Percentiles rank a stretch among this genome's conserved stretches.
phyloP scores from a whole-genome alignment of 345 rosid species.

The Pugionium dolabratum region DNA sequence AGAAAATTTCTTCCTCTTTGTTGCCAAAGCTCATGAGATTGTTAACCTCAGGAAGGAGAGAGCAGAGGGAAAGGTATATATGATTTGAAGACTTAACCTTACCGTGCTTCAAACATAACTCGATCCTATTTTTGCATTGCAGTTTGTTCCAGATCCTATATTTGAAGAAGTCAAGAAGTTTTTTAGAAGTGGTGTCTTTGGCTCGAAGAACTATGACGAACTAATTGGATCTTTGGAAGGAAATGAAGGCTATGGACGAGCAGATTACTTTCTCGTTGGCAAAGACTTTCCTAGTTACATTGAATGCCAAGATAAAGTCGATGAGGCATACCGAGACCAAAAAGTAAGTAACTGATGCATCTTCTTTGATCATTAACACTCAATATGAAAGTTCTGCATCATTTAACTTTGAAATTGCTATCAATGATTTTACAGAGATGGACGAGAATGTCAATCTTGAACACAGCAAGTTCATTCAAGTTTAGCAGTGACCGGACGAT shows the following conservation, averaged over 20 bases:
- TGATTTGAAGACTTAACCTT: neutral
- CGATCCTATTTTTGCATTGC: neutral
- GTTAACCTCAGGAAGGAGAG: conserved; percentile 71
- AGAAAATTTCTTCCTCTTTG: conserved; percentile 82
- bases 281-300: conserved; percentile 84
- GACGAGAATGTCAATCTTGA: conserved; percentile 83
- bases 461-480: conserved; percentile 74
- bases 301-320: conserved; percentile 77
- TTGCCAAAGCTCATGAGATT: conserved; percentile 74
- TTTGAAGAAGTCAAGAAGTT: conserved; percentile 79
- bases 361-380: neutral
- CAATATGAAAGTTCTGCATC: neutral
- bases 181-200: conserved; percentile 66
- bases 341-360: conserved; percentile 44
- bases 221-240: conserved; percentile 80
- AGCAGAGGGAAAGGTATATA: conserved; percentile 72
- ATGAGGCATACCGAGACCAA: conserved; percentile 66
- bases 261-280: conserved; percentile 86
- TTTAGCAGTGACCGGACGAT: conserved; percentile 92
- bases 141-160: conserved; percentile 71
- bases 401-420: neutral
- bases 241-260: conserved; percentile 74
- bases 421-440: conserved; percentile 56
- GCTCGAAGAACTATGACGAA: conserved; percentile 59
- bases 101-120: neutral